Evolutionary conservation across 257 asterid species (phyloP), one percentile per base, ranked within the genome.

Genomic region (Linaria vulgaris): DNA sequence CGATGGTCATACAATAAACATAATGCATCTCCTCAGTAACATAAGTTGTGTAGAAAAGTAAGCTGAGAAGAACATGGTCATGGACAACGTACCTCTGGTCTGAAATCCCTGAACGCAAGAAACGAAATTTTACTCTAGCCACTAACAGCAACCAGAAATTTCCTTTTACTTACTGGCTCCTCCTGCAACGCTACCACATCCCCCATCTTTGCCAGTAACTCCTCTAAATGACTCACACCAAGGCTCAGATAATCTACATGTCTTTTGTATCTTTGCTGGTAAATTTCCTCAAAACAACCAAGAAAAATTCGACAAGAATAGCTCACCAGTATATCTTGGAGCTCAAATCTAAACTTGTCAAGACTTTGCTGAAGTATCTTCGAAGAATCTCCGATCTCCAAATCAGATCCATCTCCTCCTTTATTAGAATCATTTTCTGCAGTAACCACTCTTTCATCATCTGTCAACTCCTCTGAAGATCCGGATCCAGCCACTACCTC

Each of bases 301-400:
- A 94, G 74, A 64, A 77, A 72, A 53, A 94, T 74, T 44, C 79
- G 78, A 74, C 88, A 88, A 15, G 95, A 88, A 70, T 77, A 94
- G 78, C 97, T 88, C 48, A 90, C 99, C 60, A 94, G 62, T 63
- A 94, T 90, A 25, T 94, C 99, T 79, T 87, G 90, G 52, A 94
- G 95, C 80, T 94, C 95, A 24, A 80, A 78, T 67, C 78, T 88
- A 58, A 94, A 94, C 30, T 69, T 71, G 12, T 72, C 74, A 21
- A 94, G 80, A 77, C 63, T 75, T 62, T 59, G 56, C 19, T 75
- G 71, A 38, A 62, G 51, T 55, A 43, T n/a, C 56, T 15, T 41
- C 37, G 80, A 56, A 41, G 38, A 45, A 39, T 50, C 63, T 34
- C 23, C 22, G 31, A 23, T 59, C 19, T 55, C 77, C 52, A 64